These are phyloP conservation scores for Pythium monospermum DNA, from an alignment of 352 stramenopile species.

Conservation along the genomic window DNA sequence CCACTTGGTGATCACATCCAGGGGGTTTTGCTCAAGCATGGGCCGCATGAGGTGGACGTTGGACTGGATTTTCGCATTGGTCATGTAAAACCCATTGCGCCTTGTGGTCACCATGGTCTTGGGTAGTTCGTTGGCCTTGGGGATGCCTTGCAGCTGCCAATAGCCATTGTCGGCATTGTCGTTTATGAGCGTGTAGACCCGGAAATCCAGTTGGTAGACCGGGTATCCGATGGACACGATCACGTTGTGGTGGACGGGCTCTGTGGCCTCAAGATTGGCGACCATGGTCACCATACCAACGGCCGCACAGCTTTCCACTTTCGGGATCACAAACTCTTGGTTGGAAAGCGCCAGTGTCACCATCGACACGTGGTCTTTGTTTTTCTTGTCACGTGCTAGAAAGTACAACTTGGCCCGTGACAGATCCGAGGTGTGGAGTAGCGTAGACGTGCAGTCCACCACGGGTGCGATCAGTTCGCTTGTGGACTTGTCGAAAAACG, in stretches of 20 bases:
- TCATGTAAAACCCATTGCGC: background rate
- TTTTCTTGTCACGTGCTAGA: background rate
- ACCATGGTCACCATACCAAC: constrained; percentile 9
- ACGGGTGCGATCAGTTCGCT: constrained; percentile 12
- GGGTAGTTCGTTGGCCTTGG: too few relatives aligned
- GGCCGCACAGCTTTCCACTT: constrained; percentile 8
- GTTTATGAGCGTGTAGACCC: constrained; percentile 3
- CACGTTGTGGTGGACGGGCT: background rate
- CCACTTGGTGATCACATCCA: constrained; percentile 1
- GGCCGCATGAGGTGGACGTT: constrained; percentile 18
- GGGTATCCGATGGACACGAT: constrained; percentile 16
- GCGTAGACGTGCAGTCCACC: constrained; percentile 6
- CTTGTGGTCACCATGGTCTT: too few relatives aligned
- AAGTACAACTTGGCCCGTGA: constrained; percentile 13
- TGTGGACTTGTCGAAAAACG: background rate
- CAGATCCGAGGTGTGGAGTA: background rate
- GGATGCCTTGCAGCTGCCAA: background rate
- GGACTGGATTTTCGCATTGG: constrained; percentile 9
- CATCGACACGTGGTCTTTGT: constrained; percentile 1
- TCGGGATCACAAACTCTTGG: constrained; percentile 7
- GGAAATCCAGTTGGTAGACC: constrained; percentile 7
- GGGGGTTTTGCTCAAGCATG: background rate
- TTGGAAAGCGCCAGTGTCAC: constrained; percentile 14
- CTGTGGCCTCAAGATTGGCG: constrained; percentile 6
- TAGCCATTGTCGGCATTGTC: background rate